Percentiles rank a stretch among this genome's conserved stretches.
These are phyloP conservation scores for Fusarium proliferatum DNA, from an alignment of 2,329 filamentous ascomycete species.

Conservation along the genomic window DNA sequence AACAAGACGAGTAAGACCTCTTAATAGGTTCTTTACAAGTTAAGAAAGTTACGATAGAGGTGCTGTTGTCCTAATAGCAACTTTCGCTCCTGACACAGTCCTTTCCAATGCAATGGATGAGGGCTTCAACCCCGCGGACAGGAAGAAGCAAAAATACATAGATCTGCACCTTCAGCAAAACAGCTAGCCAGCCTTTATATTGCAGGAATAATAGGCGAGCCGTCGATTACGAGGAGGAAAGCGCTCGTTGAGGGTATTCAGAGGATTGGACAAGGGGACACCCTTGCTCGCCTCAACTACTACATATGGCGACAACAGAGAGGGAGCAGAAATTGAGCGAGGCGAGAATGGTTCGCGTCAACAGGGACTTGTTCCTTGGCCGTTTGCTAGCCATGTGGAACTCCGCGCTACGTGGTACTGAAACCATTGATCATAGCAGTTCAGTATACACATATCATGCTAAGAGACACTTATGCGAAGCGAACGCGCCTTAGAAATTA, in stretches of 20 bases:
- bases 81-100: background rate
- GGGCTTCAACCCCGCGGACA: background rate
- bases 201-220: constrained; percentile 27
- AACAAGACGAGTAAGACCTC: constrained; percentile 5
- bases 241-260: constrained; percentile 26
- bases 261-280: constrained; percentile 18
- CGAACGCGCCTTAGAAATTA: constrained; percentile 5
- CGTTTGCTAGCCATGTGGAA: constrained; percentile 22
- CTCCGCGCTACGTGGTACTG: constrained; percentile 25
- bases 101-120: background rate
- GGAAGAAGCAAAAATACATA: constrained; percentile 13
- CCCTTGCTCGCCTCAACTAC: constrained; percentile 23
- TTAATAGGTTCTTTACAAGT: background rate
- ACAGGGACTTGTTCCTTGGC: background rate
- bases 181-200: constrained; percentile 23
- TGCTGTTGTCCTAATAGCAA: background rate
- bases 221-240: constrained; percentile 30
- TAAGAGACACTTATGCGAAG: constrained; percentile 18
- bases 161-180: constrained; percentile 40
- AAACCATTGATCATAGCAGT: constrained; percentile 8
- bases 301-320: constrained; percentile 1
- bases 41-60: background rate
- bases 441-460: background rate
- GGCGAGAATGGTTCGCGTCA: background rate
- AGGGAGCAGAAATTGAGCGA: constrained; percentile 1